Evolutionary conservation across 331 rosid genomes (phyloP).

Genomic region (Spiraea crenata): DNA sequence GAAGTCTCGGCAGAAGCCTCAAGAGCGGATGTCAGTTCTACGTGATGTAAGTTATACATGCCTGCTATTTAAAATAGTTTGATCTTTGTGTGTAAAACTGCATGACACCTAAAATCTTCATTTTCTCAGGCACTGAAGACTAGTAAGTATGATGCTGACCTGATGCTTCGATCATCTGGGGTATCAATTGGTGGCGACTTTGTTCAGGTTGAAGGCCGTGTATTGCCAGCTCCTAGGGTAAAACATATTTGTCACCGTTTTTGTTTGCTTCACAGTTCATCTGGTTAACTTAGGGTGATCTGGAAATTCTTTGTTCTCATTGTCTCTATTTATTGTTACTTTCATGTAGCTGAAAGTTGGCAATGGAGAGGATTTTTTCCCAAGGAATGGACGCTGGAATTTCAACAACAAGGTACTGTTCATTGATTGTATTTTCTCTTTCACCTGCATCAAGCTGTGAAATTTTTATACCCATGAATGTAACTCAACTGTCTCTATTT

Average conservation of each 20-base stretch:
- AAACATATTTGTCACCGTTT: not conserved
- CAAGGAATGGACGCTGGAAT: constrained; percentile 85
- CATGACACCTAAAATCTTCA: not conserved
- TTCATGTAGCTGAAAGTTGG: constrained; percentile 65
- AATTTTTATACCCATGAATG: not conserved
- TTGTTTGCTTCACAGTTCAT: not conserved
- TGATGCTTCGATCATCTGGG: constrained; percentile 65
- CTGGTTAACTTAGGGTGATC: not conserved
- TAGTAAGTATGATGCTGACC: constrained; percentile 62
- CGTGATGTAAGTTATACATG: constrained; percentile 41
- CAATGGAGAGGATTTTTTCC: constrained; percentile 71
- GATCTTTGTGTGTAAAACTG: not conserved
- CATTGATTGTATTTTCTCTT: not conserved
- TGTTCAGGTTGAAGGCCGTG: constrained; percentile 79
- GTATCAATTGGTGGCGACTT: constrained; percentile 39
- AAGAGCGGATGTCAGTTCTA: constrained; percentile 67
- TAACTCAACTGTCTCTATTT: not conserved
- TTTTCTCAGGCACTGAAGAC: constrained; percentile 49
- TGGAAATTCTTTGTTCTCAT: not conserved
- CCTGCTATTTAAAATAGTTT: not conserved
- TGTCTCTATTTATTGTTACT: not conserved
- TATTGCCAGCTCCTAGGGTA: constrained; percentile 79
- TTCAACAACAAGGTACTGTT: constrained; percentile 71
- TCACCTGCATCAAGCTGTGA: not conserved
- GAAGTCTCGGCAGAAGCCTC: constrained; percentile 89